phyloP scores from a whole-genome alignment of 176 grass and related monocot genomes.

The Cenchrus fungigraminus region DNA sequence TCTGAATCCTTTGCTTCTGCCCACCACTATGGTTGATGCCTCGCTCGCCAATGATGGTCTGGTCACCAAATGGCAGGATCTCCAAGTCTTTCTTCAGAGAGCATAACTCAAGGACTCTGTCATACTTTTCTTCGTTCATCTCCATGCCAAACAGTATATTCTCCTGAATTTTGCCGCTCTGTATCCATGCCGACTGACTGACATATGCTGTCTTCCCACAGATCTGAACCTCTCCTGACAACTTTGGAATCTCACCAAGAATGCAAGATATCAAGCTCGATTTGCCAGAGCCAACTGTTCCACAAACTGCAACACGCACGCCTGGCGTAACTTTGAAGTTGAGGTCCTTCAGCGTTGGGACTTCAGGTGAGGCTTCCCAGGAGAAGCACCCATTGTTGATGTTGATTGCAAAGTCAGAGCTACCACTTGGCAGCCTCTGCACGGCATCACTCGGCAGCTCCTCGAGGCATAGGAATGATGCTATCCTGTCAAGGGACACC shows the following conservation, averaged over 20 bases:
- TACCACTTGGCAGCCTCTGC: slow-evolving; percentile 40
- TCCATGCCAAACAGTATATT: slow-evolving; percentile 9
- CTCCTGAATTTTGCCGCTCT: slow-evolving; percentile 31
- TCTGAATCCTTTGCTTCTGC: slow-evolving; percentile 60
- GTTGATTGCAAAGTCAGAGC: slow-evolving; percentile 47
- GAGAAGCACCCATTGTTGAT: slow-evolving; percentile 48
- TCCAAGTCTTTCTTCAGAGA: slow-evolving; percentile 13
- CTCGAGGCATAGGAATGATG: slow-evolving; percentile 52
- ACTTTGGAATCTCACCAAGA: slow-evolving; percentile 45
- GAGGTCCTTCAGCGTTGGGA: slow-evolving; percentile 44
- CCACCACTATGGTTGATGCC: slow-evolving; percentile 20
- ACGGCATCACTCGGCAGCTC: slow-evolving; percentile 48
- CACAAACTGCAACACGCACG: slow-evolving; percentile 9
- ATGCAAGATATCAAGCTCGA: slow-evolving; percentile 5
- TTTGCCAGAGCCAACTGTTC: slow-evolving; percentile 14
- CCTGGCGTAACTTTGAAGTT: slow-evolving; percentile 44
- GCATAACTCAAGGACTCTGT: slow-evolving; percentile 1
- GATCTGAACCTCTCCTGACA: slow-evolving; percentile 24
- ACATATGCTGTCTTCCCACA: neutral
- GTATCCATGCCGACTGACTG: slow-evolving; percentile 50
- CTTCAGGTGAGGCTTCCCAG: slow-evolving; percentile 42
- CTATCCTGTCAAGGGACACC: slow-evolving; percentile 61
- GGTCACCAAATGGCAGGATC: slow-evolving; percentile 3
- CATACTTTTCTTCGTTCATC: slow-evolving; percentile 32
- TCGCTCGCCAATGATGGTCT: neutral